These are phyloP conservation scores for Annona squamosa DNA, from an alignment of 164 flowering plant genomes.

Conservation along the genomic window DNA sequence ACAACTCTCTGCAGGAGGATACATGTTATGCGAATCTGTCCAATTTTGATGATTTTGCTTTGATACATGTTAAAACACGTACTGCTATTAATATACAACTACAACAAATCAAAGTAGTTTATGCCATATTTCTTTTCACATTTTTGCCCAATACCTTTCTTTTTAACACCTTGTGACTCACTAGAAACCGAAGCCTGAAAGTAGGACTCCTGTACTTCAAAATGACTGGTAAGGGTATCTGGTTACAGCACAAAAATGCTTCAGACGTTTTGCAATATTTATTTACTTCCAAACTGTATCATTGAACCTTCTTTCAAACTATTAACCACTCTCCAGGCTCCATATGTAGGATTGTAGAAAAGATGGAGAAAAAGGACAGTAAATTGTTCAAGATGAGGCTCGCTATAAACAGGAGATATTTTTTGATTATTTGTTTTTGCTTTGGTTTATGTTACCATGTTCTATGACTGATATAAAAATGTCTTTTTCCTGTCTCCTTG, in stretches of 20 bases:
- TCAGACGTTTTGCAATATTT: constrained; percentile 2
- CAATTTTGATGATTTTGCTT: not conserved
- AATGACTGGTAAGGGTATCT: not conserved
- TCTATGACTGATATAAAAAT: not conserved
- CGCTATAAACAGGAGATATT: constrained; percentile 4
- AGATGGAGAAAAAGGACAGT: constrained; percentile 13
- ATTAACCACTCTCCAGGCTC: constrained; percentile 15
- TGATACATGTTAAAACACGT: too few species aligned
- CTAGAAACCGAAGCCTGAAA: not conserved
- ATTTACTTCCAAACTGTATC: constrained; percentile 2
- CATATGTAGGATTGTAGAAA: constrained; percentile 15
- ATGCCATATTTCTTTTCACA: not conserved
- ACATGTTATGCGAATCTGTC: not conserved
- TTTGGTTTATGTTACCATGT: not conserved
- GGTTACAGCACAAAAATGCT: not conserved
- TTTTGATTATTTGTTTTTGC: not conserved
- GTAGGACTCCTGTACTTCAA: not conserved
- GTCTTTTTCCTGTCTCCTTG: not conserved
- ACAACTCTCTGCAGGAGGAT: not conserved
- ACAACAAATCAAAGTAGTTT: not conserved
- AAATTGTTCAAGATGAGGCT: constrained; percentile 16
- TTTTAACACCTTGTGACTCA: not conserved
- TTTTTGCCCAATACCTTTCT: not conserved
- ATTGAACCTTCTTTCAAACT: constrained; percentile 11
- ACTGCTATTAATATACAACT: not conserved